These are phyloP conservation scores for Chaetomium sp. DNA, from an alignment of 2,329 filamentous ascomycete genomes.

Conservation along the genomic window DNA sequence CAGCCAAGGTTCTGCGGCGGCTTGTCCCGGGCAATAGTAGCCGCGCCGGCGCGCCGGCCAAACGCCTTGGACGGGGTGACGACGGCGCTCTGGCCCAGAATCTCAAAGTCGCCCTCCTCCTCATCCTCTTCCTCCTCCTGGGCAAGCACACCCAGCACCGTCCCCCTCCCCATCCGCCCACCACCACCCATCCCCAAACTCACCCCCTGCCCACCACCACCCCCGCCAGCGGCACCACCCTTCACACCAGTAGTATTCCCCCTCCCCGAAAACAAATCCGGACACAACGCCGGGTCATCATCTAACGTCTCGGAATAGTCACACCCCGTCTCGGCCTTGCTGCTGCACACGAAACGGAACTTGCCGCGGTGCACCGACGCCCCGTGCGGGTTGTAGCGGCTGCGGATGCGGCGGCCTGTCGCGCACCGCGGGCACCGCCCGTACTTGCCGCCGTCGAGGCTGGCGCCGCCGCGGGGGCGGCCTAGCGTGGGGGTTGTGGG, in stretches of 20 bases:
- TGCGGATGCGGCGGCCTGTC: slow-evolving; percentile 24
- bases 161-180: neutral
- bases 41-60: too few relatives aligned
- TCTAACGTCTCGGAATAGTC: slow-evolving; percentile 20
- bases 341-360: slow-evolving; percentile 25
- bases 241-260: neutral
- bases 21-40: neutral
- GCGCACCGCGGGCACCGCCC: slow-evolving; percentile 26
- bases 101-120: neutral
- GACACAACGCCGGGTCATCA: slow-evolving; percentile 10
- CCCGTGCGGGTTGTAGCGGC: slow-evolving; percentile 19
- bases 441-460: slow-evolving; percentile 18
- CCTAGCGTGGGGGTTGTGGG: neutral
- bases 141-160: neutral
- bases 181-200: neutral
- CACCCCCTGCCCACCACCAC: neutral
- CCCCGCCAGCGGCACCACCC: too few relatives aligned
- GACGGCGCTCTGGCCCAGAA: neutral
- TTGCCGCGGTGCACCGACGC: slow-evolving; percentile 17
- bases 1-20: slow-evolving; percentile 11
- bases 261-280: neutral
- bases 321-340: slow-evolving; percentile 3
- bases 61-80: neutral
- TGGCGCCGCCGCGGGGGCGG: neutral
- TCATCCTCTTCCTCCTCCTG: neutral